Percentiles rank a stretch among this genome's conserved stretches.
Conservation (phyloP, 2,329 filamentous ascomycete species). For the Pseudonectria foliicola region DNA sequence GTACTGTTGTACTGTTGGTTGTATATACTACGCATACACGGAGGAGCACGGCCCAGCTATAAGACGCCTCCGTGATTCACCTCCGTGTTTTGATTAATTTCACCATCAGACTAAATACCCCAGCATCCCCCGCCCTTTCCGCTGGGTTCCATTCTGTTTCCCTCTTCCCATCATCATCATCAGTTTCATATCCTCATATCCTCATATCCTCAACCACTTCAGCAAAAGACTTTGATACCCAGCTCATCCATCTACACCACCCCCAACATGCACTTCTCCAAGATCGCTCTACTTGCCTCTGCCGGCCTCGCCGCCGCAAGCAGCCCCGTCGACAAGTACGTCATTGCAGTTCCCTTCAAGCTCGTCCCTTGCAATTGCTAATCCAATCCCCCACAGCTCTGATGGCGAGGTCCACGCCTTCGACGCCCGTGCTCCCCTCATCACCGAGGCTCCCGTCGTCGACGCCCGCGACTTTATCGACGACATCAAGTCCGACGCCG, state of each 20-base stretch:
- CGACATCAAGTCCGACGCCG: slow-evolving; percentile 10
- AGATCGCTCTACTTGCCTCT: slow-evolving; percentile 14
- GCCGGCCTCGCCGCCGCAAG: slow-evolving; percentile 16
- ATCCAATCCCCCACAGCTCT: neutral
- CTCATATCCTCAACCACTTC: neutral
- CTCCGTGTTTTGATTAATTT: too few relatives aligned
- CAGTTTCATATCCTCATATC: neutral
- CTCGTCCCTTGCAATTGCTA: slow-evolving; percentile 3
- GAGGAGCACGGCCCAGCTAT: too few relatives aligned
- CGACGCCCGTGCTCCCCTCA: slow-evolving; percentile 2
- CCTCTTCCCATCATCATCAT: too few relatives aligned
- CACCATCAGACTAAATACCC: too few relatives aligned
- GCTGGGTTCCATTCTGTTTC: too few relatives aligned
- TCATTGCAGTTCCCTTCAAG: neutral
- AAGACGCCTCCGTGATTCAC: too few relatives aligned
- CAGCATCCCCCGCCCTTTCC: too few relatives aligned
- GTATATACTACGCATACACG: too few relatives aligned
- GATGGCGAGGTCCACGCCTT: neutral
- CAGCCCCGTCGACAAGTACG: slow-evolving; percentile 2
- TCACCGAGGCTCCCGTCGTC: slow-evolving; percentile 9
- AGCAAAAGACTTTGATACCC: neutral
- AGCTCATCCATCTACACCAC: neutral
- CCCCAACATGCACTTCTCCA: slow-evolving; percentile 18
- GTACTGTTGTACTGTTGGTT: too few relatives aligned
- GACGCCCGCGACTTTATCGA: slow-evolving; percentile 10